phyloP scores from a whole-genome alignment of 2,329 filamentous ascomycete species.

The Sphaceloma murrayae region DNA sequence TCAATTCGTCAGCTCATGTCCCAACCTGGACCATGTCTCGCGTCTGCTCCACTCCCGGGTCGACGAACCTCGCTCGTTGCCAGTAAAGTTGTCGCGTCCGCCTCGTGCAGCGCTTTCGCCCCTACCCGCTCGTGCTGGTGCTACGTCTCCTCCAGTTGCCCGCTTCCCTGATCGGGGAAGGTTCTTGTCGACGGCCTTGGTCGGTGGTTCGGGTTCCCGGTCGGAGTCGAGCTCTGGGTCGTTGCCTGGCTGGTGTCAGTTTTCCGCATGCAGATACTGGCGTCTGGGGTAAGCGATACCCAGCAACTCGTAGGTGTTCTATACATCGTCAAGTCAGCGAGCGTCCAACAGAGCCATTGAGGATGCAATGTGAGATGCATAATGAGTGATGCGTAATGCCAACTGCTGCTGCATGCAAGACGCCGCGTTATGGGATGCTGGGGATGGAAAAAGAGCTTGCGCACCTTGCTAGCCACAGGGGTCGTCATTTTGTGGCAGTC shows the following conservation, averaged over 20 bases:
- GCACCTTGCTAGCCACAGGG: slow-evolving; percentile 23
- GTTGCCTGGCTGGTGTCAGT: slow-evolving; percentile 45
- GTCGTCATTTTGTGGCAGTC: slow-evolving; percentile 14
- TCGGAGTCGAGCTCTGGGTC: slow-evolving; percentile 63
- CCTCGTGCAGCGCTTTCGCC: slow-evolving; percentile 40
- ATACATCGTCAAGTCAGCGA: slow-evolving; percentile 18
- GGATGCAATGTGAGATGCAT: no score
- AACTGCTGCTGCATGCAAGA: not conserved
- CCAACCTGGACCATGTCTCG: no score
- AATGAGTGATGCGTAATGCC: no score
- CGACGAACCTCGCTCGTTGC: slow-evolving; percentile 79
- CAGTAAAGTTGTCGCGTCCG: slow-evolving; percentile 52
- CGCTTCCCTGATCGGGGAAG: slow-evolving; percentile 71
- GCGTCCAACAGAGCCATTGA: slow-evolving; percentile 1
- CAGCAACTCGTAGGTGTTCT: slow-evolving; percentile 99
- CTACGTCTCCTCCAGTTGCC: slow-evolving; percentile 68
- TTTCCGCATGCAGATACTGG: slow-evolving; percentile 16
- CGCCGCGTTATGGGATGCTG: slow-evolving; percentile 11
- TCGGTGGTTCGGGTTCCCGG: slow-evolving; percentile 64
- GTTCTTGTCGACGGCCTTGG: slow-evolving; percentile 83
- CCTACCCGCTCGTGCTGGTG: slow-evolving; percentile 35
- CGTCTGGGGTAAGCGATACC: slow-evolving; percentile 48
- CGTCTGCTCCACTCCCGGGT: no score
- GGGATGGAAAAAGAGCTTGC: slow-evolving; percentile 14
- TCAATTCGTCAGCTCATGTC: not conserved